Evolutionary conservation across 2,329 filamentous ascomycete species (phyloP), one percentile per base, ranked within the genome.

Genomic region (Epichloe coenophiala): DNA sequence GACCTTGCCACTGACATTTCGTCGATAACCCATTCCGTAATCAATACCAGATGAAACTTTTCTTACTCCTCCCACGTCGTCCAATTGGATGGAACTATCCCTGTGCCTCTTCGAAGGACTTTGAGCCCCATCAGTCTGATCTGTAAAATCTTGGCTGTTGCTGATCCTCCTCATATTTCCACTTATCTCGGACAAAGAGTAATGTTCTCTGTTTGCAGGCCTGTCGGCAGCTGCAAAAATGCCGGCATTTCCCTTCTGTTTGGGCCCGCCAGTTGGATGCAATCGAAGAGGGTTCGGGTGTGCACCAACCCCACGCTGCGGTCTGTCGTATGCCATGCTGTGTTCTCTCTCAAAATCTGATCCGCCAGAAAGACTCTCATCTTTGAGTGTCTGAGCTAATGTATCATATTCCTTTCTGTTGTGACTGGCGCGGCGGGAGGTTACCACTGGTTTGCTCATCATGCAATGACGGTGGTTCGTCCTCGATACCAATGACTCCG

Each of bases 1-100:
- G 50, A 81, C 66, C 70, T 85, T 87, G 1, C 85, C 86, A 61
- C 84, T 88, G 2, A 87, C 83, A 54, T 84, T 80, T 44, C 83
- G 69, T 45, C 76, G 69, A 17, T 66, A 68, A 48, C 69, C 69
- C 1, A 60, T 60, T 27, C 58, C 54, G 50, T 71, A 77, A 59
- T 83, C 80, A 52, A 77, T 79, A 1, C 79, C 80, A 5, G 75
- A 77, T 12, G 76, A 80, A 4, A 81, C 70, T 60, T 82, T 78
- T 45, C 78, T 68, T 27, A 62, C 65, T 23, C 59, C 61, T 13
- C 73, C 75, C 12, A 81, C 60, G 15, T 59, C 59, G 47, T 78
- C 74, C 35, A 68, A 57, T 59, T 77, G 74, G 54, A 77, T 75
- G 44, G 72, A 74, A 54, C 69, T 73, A 54, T 71, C 60, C n/a